phyloP scores from a whole-genome alignment of 2,329 filamentous ascomycete species.

The Cryphonectria parasitica region DNA sequence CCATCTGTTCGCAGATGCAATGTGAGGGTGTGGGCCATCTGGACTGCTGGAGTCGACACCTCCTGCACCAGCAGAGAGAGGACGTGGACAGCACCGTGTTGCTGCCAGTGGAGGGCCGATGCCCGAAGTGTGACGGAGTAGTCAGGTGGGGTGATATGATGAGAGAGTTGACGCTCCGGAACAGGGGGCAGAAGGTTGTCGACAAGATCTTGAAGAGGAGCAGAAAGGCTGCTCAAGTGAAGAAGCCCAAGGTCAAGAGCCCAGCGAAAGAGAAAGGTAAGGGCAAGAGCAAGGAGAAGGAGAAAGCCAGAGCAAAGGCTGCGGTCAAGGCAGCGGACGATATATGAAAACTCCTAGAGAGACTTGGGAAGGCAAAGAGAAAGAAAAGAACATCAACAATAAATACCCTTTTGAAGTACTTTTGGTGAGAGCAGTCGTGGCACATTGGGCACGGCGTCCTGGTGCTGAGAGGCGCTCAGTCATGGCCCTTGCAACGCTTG shows the following conservation, averaged over 20 bases:
- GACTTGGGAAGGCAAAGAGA: neutral
- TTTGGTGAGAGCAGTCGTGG: too few species aligned
- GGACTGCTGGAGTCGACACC: conserved; percentile 60
- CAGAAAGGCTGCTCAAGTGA: conserved; percentile 26
- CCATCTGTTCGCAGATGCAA: conserved; percentile 56
- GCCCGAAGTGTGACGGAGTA: conserved; percentile 68
- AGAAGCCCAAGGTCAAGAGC: conserved; percentile 35
- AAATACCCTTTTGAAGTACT: too few species aligned
- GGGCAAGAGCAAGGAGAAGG: neutral
- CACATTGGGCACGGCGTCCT: too few species aligned
- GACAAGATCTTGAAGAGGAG: conserved; percentile 66
- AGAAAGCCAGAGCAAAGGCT: conserved; percentile 7
- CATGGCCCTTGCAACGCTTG: neutral
- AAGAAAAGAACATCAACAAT: neutral
- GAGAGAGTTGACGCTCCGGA: conserved; percentile 77
- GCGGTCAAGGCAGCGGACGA: neutral
- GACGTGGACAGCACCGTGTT: conserved; percentile 47
- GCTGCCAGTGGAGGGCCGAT: conserved; percentile 70
- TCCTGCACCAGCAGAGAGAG: conserved; percentile 44
- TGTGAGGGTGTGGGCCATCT: conserved; percentile 65
- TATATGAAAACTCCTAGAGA: neutral
- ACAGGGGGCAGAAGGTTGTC: conserved; percentile 71
- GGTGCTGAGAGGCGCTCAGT: neutral
- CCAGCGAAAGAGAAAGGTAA: conserved; percentile 31
- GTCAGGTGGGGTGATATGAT: conserved; percentile 78